Conservation (phyloP, 2,329 filamentous ascomycete species). For the Neodidymelliopsis sp. region DNA sequence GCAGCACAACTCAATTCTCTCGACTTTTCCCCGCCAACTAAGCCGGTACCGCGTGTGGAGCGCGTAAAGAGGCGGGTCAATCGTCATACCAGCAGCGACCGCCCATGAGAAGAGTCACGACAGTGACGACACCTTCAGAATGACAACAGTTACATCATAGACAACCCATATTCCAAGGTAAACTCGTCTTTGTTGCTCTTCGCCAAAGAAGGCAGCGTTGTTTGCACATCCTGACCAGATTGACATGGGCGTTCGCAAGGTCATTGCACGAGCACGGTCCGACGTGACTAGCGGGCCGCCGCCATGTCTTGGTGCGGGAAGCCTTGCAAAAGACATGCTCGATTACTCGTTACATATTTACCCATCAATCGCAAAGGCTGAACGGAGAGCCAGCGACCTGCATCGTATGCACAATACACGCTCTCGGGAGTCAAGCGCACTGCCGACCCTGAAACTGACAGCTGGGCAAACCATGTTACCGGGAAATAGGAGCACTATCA, state of each 20-base stretch:
- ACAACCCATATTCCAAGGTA: slow-evolving; percentile 7
- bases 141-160: slow-evolving; percentile 9
- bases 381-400: not conserved
- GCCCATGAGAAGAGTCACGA: not conserved
- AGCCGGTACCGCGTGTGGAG: not conserved
- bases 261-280: slow-evolving; percentile 22
- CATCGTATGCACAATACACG: not conserved
- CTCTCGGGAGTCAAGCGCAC: slow-evolving; percentile 1
- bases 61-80: not conserved
- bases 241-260: slow-evolving; percentile 17
- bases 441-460: slow-evolving; percentile 14
- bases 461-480: slow-evolving; percentile 14
- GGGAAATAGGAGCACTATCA: slow-evolving; percentile 19
- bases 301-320: slow-evolving; percentile 30
- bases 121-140: not conserved
- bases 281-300: slow-evolving; percentile 35
- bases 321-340: slow-evolving; percentile 22
- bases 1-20: not conserved
- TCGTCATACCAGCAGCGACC: slow-evolving; percentile 1
- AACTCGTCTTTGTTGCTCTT: slow-evolving; percentile 4
- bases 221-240: slow-evolving; percentile 6
- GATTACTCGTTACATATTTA: not conserved
- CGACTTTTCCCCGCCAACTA: not conserved
- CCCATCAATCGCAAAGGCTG: not conserved
- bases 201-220: slow-evolving; percentile 1